Evolutionary conservation across 2,329 filamentous ascomycete species (phyloP), one percentile per base, ranked within the genome.

Genomic region (Juglanconis oblonga): DNA sequence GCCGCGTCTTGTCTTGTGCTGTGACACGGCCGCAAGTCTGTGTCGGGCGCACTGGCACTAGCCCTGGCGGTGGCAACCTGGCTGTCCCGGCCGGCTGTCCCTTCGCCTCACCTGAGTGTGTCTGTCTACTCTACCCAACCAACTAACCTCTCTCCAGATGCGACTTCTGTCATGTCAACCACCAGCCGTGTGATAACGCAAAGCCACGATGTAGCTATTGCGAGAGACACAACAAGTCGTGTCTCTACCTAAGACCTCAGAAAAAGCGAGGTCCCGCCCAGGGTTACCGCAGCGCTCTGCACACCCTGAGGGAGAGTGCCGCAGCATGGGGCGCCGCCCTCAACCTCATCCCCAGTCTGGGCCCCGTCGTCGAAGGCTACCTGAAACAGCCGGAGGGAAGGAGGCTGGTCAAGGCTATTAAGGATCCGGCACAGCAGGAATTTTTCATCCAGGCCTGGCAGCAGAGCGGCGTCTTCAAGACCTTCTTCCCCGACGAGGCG

Each of bases 101-200:
- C 10, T 29, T 40, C 32, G 8, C 31, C 8, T 31, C 3, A 17
- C 44, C n/a, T 47, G 44, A 4, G 17, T 17, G 14, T 35, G 14
- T 36, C 38, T n/a, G 10, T 17, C 29, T 17, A 17, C 17, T 40
- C 32, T 24, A 35, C 14, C 14, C 11, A 13, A 9, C 24, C 40
- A n/a, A 36, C 58, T 62, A 49, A 70, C 68, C 65, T 62, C 54
- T 62, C 50, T 64, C 56, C 59, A 79, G 77, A 55, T 79, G 77
- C 68, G 77, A 79, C 68, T 77, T 77, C 51, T 79, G 77, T 63
- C 78, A 79, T 62, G 73, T 76, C 56, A 77, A 79, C 66, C 77
- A 79, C 62, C 77, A 79, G 67, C 77, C 77, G 5, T 80, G 77
- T 66, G 77, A 80, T 67, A 80, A 80, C 62, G 76, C 75, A 52